Evolutionary conservation across 179 eudicot species (phyloP).

Genomic region (Heliamphora pulchella): DNA sequence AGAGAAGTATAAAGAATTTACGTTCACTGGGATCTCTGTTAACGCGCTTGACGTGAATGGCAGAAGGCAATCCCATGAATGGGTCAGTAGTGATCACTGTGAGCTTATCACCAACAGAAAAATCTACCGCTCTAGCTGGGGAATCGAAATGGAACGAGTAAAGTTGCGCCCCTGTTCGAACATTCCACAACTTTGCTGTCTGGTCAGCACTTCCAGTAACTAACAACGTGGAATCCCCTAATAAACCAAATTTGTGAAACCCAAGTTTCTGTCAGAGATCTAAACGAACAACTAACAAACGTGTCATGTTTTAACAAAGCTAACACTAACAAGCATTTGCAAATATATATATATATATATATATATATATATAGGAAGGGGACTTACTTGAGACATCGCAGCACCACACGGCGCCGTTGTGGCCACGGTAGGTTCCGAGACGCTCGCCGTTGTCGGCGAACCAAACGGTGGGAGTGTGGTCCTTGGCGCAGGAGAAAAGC

Average conservation of each 20-base stretch:
- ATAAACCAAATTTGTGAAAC: not conserved
- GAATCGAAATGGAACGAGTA: conserved; percentile 64
- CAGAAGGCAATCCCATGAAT: conserved; percentile 64
- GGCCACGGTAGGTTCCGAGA: conserved; percentile 78
- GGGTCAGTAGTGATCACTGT: conserved; percentile 82
- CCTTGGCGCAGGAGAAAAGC: conserved; percentile 81
- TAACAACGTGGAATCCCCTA: conserved; percentile 70
- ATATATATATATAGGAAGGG: not conserved
- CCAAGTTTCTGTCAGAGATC: not conserved
- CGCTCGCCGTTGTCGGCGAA: conserved; percentile 85
- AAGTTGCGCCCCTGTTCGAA: conserved; percentile 48
- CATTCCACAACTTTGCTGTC: conserved; percentile 79
- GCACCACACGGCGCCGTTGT: conserved; percentile 91
- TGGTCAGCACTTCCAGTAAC: conserved; percentile 90
- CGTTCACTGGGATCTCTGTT: conserved; percentile 64
- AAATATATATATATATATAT: not conserved
- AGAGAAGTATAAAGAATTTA: conserved; percentile 23
- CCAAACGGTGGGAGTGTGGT: conserved; percentile 83
- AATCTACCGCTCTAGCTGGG: conserved; percentile 78
- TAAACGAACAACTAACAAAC: not conserved
- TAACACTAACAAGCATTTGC: not conserved
- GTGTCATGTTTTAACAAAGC: not conserved
- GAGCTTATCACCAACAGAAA: conserved; percentile 65
- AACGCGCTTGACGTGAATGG: conserved; percentile 72
- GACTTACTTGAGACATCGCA: conserved; percentile 61